phyloP scores from a whole-genome alignment of 805 yeast species.

The Lipomyces chichibuensis region DNA sequence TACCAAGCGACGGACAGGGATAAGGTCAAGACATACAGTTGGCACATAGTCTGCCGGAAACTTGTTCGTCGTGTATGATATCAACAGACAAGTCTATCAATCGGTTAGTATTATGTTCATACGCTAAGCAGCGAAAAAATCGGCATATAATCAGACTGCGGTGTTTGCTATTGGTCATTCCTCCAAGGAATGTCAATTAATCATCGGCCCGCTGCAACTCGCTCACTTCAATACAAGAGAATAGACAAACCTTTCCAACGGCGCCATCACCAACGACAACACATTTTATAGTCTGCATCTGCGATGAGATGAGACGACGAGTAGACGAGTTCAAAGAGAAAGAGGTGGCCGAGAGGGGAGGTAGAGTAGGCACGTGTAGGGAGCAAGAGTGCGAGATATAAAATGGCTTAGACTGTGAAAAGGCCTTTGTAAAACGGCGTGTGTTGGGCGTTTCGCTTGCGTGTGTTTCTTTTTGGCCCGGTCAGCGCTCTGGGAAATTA shows the following conservation, averaged over 20 bases:
- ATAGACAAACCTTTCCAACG: constrained; percentile 71
- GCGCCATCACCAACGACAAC: constrained; percentile 99
- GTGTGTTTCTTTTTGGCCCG: not conserved
- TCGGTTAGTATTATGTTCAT: constrained; percentile 8
- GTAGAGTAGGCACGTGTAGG: not conserved
- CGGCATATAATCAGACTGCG: not conserved
- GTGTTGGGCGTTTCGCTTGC: not conserved
- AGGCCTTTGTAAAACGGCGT: not conserved
- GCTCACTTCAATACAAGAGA: not conserved
- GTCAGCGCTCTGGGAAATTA: not conserved
- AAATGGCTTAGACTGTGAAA: not conserved
- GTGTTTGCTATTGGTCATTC: not conserved
- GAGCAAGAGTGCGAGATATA: not conserved
- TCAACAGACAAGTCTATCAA: constrained; percentile 77
- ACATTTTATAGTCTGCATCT: constrained; percentile 60
- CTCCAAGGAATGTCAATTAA: not conserved
- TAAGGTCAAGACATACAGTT: constrained; percentile 77
- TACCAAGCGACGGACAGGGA: not conserved
- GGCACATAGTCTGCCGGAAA: constrained; percentile 99
- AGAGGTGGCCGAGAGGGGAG: not conserved
- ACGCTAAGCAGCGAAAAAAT: not conserved
- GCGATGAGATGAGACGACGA: not conserved
- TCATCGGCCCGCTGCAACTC: not conserved
- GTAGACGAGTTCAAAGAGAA: not conserved
- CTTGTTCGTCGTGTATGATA: constrained; percentile 94